Base-by-base conservation (phyloP, 2,329 filamentous ascomycete species). In the Rhexocercosporidium sp. region DNA sequence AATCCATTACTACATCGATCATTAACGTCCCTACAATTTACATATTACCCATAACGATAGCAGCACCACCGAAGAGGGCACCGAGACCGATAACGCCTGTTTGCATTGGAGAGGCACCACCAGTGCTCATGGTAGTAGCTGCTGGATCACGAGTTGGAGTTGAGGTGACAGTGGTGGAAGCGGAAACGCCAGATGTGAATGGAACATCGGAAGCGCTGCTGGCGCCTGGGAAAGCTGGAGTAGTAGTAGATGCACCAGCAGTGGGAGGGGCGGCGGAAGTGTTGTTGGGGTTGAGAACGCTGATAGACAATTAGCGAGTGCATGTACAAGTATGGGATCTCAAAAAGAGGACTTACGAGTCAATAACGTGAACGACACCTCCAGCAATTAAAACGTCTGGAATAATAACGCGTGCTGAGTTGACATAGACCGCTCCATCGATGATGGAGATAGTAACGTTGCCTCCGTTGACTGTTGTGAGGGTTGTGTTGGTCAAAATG, bases 201-300 rank as follows among this genome's bases (percentile, higher is more conserved):
- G 88, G 86, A 5, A 81, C 75, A 9, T 77, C 75, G 22, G 80
- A 80, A 29, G 77, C 84, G 8, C 82, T 80, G 6, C 80, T 82
- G 4, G 86, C 88, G 65, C 82, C 82, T 27, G 79, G 78, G 78
- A 86, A 92, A 1, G 84, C 88, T 4, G 84, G 81, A 0, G 80
- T 74, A 44, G 85, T 84, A 0, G 82, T 81, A 0, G 80, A 75
- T 18, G 81, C 80, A 18, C 78, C 74, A 1, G 82, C 73, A 25
- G 82, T 72, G 5, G 84, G 64, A 1, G 66, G 62, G 0, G 25
- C 20, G 16, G 41, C 82, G n/a, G 77, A 74, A 4, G 79, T 81
- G 1, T 78, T 77, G 2, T 82, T 79, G 12, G 86, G 85, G 79
- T 89, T 90, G 59, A 90, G 79, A 44, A 90, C 86, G 67, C 82